Base-by-base conservation (phyloP, 2,329 filamentous ascomycete genomes). In the Aspergillus novofumigatus region DNA sequence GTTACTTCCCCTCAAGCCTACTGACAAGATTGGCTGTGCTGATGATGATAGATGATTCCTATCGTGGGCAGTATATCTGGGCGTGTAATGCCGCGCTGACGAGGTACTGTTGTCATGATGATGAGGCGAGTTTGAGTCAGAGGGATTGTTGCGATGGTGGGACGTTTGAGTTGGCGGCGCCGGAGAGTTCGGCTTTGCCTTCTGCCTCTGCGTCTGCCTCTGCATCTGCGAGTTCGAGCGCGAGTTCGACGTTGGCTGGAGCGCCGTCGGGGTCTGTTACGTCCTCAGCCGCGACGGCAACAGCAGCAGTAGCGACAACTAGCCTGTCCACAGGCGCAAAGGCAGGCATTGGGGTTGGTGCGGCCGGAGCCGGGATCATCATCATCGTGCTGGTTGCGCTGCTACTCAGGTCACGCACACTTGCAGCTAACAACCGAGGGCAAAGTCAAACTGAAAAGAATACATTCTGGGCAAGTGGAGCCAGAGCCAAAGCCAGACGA, bases 301-400 rank as follows among this genome's bases (percentile, higher is more conserved):
- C 28, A 11, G 10, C 32, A 38, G 11, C 32, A 35, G 10, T 10
- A 17, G 32, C 3, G 2, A 17, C 32, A 17, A 4, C 4, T 3
- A 6, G 11, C 21, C 49, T 60, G 25, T 58, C 58, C 0, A 42
- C 52, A 1, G 55, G 58, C 14, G 58, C 55, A 28, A 58, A 58
- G 28, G 58, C 55, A 14, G 58, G 58, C 8, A 55, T 60, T 8
- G 58, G 53, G 4, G 41, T 52, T 28, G 58, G 55, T 21, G 58
- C 45, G 17, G 35, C 52, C 1, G 52, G 35, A 2, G 58, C 52
- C 8, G 52, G 35, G 2, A 14, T 60, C 4, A 50, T 53, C n/a
- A n/a, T 60, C n/a, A 41, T 56, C 52, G 58, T 49, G 20, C 41
- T 38, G 50, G 47, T 17, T 25, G 44, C 6, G 44, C 32, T 38